These are phyloP conservation scores for Platanthera zijinensis DNA, from an alignment of 106 monocot genomes.

Conservation along the genomic window DNA sequence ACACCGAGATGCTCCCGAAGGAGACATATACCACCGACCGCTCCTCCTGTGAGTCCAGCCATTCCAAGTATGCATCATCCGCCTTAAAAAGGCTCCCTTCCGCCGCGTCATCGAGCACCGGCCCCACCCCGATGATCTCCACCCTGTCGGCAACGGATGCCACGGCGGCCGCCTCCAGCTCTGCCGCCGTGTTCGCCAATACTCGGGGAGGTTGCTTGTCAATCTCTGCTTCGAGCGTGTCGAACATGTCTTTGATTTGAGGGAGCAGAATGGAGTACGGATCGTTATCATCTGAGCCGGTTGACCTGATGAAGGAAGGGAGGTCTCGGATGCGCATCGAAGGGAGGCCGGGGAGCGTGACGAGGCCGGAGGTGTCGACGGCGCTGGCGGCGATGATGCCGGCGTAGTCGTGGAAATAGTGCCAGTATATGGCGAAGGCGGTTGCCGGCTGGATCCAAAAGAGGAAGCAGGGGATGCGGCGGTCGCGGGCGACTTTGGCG, in stretches of 20 bases:
- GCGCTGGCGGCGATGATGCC: conserved; percentile 3
- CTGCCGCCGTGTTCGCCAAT: too few relatives aligned
- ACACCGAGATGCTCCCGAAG: conserved; percentile 17
- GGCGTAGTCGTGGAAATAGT: conserved; percentile 38
- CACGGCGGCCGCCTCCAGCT: neutral
- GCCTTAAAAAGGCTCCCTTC: neutral
- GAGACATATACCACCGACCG: conserved; percentile 9
- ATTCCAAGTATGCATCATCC: conserved; percentile 17
- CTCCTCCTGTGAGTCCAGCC: conserved; percentile 18
- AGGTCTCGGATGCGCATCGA: conserved; percentile 22
- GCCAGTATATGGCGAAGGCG: conserved; percentile 48
- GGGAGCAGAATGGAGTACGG: neutral
- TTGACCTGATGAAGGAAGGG: conserved; percentile 21
- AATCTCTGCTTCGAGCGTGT: neutral
- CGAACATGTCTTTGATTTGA: neutral
- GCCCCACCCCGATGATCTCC: neutral
- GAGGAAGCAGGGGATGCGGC: conserved; percentile 21
- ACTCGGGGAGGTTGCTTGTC: neutral
- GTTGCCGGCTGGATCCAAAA: conserved; percentile 74
- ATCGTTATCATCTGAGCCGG: neutral
- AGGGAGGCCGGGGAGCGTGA: conserved; percentile 27
- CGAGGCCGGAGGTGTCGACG: neutral
- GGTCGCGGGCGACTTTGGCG: conserved; percentile 19
- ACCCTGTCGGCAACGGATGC: neutral
- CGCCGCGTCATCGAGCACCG: neutral